Conservation (phyloP, 2,329 filamentous ascomycete genomes). For the Aspergillus fischeri region DNA sequence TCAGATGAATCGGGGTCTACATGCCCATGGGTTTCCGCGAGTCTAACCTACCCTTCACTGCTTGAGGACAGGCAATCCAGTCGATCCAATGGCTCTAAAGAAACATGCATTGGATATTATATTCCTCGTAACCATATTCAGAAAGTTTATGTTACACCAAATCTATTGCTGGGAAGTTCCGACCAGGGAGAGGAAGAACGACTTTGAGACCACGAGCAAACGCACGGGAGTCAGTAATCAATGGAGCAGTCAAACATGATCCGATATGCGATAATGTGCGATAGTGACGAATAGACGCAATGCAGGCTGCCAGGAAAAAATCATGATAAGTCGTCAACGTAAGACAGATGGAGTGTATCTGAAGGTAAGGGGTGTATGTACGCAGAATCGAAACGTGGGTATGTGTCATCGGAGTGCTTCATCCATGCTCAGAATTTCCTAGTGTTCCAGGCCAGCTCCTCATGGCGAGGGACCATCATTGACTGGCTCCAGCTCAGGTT, state of each 20-base stretch:
- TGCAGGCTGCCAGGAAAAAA: conserved; percentile 14
- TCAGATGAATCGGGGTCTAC: background rate
- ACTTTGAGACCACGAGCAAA: conserved; percentile 4
- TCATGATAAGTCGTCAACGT: conserved; percentile 22
- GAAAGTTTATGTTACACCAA: conserved; percentile 27
- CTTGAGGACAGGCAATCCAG: background rate
- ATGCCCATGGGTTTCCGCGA: background rate
- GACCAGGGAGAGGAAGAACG: background rate
- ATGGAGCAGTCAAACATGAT: background rate
- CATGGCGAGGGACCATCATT: conserved; percentile 19
- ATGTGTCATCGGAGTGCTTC: conserved; percentile 6
- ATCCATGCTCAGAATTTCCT: conserved; percentile 29
- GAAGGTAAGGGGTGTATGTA: conserved; percentile 9
- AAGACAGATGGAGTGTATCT: conserved; percentile 1
- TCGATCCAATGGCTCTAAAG: background rate
- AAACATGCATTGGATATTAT: background rate
- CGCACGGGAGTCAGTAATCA: background rate
- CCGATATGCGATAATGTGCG: conserved; percentile 3
- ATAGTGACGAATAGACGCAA: conserved; percentile 16
- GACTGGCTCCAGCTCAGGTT: conserved; percentile 34
- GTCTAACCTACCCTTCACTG: background rate
- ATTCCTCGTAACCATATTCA: background rate
- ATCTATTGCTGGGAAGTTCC: conserved; percentile 21
- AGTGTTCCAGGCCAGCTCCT: conserved; percentile 27
- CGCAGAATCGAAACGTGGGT: background rate